phyloP scores from a whole-genome alignment of 495 filamentous ascomycete genomes.

The Pyronema domesticum region DNA sequence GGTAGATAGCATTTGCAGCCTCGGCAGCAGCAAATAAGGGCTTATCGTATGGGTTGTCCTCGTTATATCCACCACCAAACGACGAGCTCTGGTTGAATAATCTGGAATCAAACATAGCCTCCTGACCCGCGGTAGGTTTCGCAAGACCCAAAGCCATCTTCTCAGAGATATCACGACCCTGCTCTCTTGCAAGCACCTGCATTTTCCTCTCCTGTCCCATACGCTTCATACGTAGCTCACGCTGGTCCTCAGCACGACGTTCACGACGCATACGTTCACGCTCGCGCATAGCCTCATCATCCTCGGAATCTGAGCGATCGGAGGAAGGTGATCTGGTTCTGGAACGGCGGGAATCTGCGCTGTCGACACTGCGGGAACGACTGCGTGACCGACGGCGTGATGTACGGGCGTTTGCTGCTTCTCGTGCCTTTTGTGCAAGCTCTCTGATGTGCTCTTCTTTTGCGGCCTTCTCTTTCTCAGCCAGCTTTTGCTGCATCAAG shows the following conservation, averaged over 20 bases:
- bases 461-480: constrained; percentile 85
- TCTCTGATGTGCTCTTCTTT: constrained; percentile 86
- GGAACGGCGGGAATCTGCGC: constrained; percentile 31
- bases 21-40: constrained; percentile 94
- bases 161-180: constrained; percentile 92
- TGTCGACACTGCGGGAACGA: not conserved
- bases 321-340: constrained; percentile 18
- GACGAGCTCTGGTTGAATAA: constrained; percentile 88
- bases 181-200: constrained; percentile 82
- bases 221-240: constrained; percentile 76
- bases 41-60: constrained; percentile 95
- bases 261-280: constrained; percentile 64
- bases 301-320: constrained; percentile 40
- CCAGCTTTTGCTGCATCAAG: constrained; percentile 87
- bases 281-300: constrained; percentile 52
- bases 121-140: constrained; percentile 75
- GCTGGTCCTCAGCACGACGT: constrained; percentile 61
- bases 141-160: constrained; percentile 91
- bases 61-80: constrained; percentile 82
- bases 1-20: constrained; percentile 86
- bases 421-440: constrained; percentile 79
- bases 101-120: constrained; percentile 91
- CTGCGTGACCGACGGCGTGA: constrained; percentile 32
- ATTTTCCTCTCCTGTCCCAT: constrained; percentile 88
- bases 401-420: constrained; percentile 39